phyloP scores from a whole-genome alignment of 768 basidiomycete genomes.

The Amanita phalloides region DNA sequence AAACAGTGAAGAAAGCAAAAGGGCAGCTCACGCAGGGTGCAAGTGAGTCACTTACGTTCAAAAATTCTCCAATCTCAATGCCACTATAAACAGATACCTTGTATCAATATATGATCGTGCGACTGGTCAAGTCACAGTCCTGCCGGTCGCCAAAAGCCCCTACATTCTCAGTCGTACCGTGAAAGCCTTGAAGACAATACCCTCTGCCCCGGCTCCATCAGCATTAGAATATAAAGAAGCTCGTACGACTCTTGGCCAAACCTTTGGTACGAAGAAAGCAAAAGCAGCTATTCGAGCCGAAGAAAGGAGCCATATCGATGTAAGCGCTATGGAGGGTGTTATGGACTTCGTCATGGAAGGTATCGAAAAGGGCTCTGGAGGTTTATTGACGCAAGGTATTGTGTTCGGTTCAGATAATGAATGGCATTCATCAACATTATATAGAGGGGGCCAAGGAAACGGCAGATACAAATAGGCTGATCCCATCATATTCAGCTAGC shows the following conservation, averaged over 20 bases:
- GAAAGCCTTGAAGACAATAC: slow-evolving; percentile 69
- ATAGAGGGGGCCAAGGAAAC: slow-evolving; percentile 59
- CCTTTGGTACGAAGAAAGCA: slow-evolving; percentile 94
- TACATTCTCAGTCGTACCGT: slow-evolving; percentile 65
- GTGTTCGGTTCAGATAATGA: not conserved
- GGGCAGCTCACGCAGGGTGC: slow-evolving; percentile 47
- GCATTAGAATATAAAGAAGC: slow-evolving; percentile 49
- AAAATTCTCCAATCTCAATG: slow-evolving; percentile 1
- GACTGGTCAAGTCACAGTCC: slow-evolving; percentile 59
- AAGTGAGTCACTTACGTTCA: slow-evolving; percentile 35
- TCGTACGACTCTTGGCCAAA: slow-evolving; percentile 74
- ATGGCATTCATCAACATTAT: slow-evolving; percentile 2
- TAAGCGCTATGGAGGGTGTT: slow-evolving; percentile 78
- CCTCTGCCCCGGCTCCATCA: slow-evolving; percentile 36
- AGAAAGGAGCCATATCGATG: slow-evolving; percentile 87
- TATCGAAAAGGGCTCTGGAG: slow-evolving; percentile 64
- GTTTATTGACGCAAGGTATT: slow-evolving; percentile 59
- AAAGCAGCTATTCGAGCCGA: slow-evolving; percentile 74
- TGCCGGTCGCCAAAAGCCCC: slow-evolving; percentile 56
- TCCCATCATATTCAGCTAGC: slow-evolving; percentile 61
- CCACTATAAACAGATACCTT: slow-evolving; percentile 55
- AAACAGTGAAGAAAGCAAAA: slow-evolving; percentile 39
- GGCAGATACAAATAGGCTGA: slow-evolving; percentile 54
- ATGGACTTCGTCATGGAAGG: slow-evolving; percentile 73
- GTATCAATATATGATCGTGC: slow-evolving; percentile 74